Evolutionary conservation across 345 rosid species (phyloP), one percentile per base, ranked within the genome.

Genomic region (Boechera stricta): DNA sequence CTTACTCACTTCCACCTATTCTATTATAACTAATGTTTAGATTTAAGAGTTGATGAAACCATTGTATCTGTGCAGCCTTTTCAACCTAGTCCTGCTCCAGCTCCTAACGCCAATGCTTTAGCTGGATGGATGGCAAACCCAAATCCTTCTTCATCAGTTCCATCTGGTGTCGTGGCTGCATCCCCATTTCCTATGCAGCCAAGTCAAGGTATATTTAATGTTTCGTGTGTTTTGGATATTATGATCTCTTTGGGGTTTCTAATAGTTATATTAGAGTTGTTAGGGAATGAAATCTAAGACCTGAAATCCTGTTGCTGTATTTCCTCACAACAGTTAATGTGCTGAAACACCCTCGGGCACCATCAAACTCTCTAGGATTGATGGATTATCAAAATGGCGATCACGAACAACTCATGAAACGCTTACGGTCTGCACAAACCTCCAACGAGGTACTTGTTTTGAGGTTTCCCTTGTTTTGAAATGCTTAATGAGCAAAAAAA

Each of bases 41-140:
- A 36, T 16, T 36, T 12, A 18, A 26, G 75, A 74, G 62, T 8
- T 69, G 71, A 58, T 77, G 57, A 67, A 73, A 52, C 33, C 47
- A 32, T 72, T 36, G 57, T 68, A 39, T 44, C 1, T 48, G 53
- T 84, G 86, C 88, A 90, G 96, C 91, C 93, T 44, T 90, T 90
- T 81, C 96, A 87, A 76, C 89, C 91, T 26, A 85, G 59, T 59
- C 82, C 84, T 82, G 78, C 91, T 60, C 89, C 93, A 11, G 74
- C 89, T 71, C 85, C 93, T 71, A 82, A 86, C 78, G 86, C 96
- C 35, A 86, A 84, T 69, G 78, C 86, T 78, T 78, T 79, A 53
- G 93, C 91, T 66, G 96, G 93, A 24, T 90, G 93, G 96, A 90
- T 90, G 89, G 83, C 91, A n/a, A 87, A 84, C 84, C 86, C 94